A percentile compares a stretch with the other conserved stretches of the same genome.
Evolutionary conservation across 1,284 basidiomycete genomes (phyloP).

Genomic region (Tylopilus sp.): DNA sequence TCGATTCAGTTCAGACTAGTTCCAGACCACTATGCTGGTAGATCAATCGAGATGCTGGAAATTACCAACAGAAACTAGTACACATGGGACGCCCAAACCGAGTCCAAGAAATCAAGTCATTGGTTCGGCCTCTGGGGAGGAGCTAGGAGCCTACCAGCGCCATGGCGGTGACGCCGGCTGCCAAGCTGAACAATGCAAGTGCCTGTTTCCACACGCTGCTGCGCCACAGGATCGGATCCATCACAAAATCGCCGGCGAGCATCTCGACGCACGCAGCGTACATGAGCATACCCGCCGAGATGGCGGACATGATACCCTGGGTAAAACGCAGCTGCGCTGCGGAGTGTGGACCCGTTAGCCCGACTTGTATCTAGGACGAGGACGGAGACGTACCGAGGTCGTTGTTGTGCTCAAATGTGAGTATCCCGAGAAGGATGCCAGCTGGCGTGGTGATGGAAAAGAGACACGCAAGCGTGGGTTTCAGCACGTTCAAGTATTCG

Average conservation of each 20-base stretch:
- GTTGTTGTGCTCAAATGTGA: constrained; percentile 40
- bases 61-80: not conserved
- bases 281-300: constrained; percentile 76
- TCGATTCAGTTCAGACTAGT: too few species aligned
- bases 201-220: constrained; percentile 43
- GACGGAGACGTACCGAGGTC: constrained; percentile 28
- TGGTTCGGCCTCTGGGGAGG: not conserved
- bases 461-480: constrained; percentile 52
- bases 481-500: constrained; percentile 36
- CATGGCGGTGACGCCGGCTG: constrained; percentile 57
- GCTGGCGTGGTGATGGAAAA: constrained; percentile 71
- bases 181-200: constrained; percentile 53
- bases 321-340: constrained; percentile 49
- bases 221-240: constrained; percentile 49
- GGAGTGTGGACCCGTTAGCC: not conserved
- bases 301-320: constrained; percentile 68
- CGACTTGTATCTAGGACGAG: not conserved
- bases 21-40: not conserved
- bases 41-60: not conserved
- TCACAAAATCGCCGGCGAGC: constrained; percentile 75
- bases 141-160: constrained; percentile 29
- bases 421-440: constrained; percentile 59
- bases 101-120: not conserved
- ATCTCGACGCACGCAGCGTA: constrained; percentile 78
- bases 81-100: not conserved